A percentile compares a stretch with the other conserved stretches of the same genome.
Evolutionary conservation across 495 filamentous ascomycete species (phyloP).

Genomic region (Daldinia caldariorum): DNA sequence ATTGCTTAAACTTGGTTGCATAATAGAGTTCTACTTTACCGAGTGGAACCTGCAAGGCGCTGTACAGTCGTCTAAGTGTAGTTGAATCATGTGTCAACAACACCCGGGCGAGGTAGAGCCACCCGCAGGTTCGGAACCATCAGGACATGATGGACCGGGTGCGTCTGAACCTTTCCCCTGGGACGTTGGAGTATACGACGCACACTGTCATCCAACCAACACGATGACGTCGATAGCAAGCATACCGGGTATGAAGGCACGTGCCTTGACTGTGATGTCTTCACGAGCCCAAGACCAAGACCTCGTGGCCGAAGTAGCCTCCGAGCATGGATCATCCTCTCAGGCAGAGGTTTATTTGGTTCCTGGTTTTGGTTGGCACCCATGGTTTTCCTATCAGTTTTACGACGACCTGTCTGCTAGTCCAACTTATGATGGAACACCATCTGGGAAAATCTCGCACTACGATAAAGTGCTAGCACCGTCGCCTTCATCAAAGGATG

Average conservation of each 20-base stretch:
- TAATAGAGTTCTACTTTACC: not conserved
- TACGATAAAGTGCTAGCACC: constrained; percentile 76
- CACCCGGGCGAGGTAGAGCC: constrained; percentile 22
- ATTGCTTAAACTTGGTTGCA: constrained; percentile 1
- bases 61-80: not conserved
- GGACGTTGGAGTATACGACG: constrained; percentile 86
- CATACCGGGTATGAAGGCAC: constrained; percentile 81
- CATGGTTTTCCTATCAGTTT: constrained; percentile 95
- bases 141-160: constrained; percentile 23
- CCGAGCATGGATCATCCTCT: constrained; percentile 47
- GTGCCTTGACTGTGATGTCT: constrained; percentile 84
- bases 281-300: constrained; percentile 88
- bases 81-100: constrained; percentile 37
- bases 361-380: constrained; percentile 97
- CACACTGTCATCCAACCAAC: constrained; percentile 98
- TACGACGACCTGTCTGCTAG: constrained; percentile 66
- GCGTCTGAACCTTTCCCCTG: constrained; percentile 70
- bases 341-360: constrained; percentile 58
- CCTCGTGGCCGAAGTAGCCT: constrained; percentile 76
- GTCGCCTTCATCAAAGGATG: constrained; percentile 59
- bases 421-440: constrained; percentile 50
- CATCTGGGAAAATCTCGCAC: constrained; percentile 68
- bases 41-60: too few species aligned
- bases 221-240: constrained; percentile 76
- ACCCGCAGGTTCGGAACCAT: constrained; percentile 4